These are phyloP conservation scores for Secale cereale DNA, from an alignment of 176 grass and related monocot genomes.

Conservation along the genomic window DNA sequence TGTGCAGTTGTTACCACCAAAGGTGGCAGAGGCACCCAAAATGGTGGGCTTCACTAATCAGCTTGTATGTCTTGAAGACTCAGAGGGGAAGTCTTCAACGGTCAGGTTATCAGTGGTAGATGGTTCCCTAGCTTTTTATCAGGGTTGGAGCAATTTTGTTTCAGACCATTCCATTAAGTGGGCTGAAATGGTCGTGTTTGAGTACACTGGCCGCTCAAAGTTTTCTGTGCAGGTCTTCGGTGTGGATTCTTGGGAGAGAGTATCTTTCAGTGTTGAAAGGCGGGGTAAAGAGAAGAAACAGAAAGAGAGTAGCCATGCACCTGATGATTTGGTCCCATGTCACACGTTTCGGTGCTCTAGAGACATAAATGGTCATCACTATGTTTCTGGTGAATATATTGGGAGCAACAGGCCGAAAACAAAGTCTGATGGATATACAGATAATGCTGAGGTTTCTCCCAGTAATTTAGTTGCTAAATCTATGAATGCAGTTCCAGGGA, in stretches of 20 bases:
- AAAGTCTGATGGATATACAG: no score
- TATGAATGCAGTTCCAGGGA: conserved; percentile 19
- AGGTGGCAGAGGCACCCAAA: not conserved
- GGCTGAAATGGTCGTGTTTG: conserved; percentile 51
- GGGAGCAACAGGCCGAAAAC: no score
- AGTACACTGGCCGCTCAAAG: conserved; percentile 14
- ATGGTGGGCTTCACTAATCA: conserved; percentile 28
- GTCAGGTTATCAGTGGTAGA: conserved; percentile 29
- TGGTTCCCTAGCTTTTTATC: conserved; percentile 42
- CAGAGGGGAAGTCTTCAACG: conserved; percentile 20
- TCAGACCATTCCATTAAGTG: conserved; percentile 40
- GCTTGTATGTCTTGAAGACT: conserved; percentile 43
- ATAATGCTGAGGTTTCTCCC: no score
- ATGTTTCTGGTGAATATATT: no score
- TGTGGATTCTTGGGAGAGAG: conserved; percentile 36
- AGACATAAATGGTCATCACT: not conserved
- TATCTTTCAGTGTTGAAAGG: conserved; percentile 12
- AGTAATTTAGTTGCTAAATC: not conserved
- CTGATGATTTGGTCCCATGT: not conserved
- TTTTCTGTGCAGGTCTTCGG: conserved; percentile 61
- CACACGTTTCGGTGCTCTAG: not conserved
- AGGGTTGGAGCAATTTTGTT: conserved; percentile 63
- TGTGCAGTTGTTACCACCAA: conserved; percentile 62
- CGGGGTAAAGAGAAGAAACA: not conserved
- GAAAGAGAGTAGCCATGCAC: not conserved